phyloP scores from a whole-genome alignment of 257 asterid species.

The Przewalskia tangutica region DNA sequence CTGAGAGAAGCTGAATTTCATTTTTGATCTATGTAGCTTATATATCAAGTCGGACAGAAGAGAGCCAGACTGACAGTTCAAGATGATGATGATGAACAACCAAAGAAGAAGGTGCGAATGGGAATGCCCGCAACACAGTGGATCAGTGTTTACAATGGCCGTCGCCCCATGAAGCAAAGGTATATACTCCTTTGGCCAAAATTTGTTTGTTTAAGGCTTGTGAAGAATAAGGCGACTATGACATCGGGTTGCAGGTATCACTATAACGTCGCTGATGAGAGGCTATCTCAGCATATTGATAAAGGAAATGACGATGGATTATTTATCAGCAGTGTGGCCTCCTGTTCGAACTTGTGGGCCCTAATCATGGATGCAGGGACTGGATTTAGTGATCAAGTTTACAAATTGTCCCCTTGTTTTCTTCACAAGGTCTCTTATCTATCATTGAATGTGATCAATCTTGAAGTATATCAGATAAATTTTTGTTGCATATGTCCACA shows the following conservation, averaged over 20 bases:
- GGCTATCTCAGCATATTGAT: slow-evolving; percentile 57
- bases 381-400: slow-evolving; percentile 52
- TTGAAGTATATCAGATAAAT: neutral
- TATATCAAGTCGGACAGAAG: slow-evolving; percentile 53
- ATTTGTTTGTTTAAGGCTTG: neutral
- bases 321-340: slow-evolving; percentile 55
- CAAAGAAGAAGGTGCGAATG: slow-evolving; percentile 56
- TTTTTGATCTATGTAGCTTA: slow-evolving; percentile 22
- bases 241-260: slow-evolving; percentile 49
- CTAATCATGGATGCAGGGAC: slow-evolving; percentile 78
- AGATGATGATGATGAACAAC: slow-evolving; percentile 46
- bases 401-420: slow-evolving; percentile 51
- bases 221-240: neutral
- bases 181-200: neutral
- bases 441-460: neutral
- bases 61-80: slow-evolving; percentile 43
- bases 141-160: slow-evolving; percentile 55
- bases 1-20: neutral
- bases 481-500: neutral
- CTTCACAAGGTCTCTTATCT: slow-evolving; percentile 45
- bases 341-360: slow-evolving; percentile 64
- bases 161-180: slow-evolving; percentile 68
- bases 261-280: slow-evolving; percentile 48
- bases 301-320: slow-evolving; percentile 72
- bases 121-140: slow-evolving; percentile 66